Evolutionary conservation across 208 protist species (phyloP), one percentile per base, ranked within the genome.

Genomic region (Leishmania martiniquensis): DNA sequence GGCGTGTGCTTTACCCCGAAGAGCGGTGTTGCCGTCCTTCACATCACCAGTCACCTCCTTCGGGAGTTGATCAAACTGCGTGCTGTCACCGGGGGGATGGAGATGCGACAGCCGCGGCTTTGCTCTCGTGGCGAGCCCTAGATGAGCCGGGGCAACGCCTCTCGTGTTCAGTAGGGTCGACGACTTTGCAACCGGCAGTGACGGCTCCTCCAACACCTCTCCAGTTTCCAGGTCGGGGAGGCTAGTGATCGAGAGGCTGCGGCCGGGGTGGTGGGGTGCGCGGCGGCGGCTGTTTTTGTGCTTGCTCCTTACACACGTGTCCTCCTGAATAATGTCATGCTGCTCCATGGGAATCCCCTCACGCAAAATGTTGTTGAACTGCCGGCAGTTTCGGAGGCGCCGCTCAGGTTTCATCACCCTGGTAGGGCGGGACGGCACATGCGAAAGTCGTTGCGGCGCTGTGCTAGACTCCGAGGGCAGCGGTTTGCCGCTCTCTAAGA

Each of bases 351-450:
- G 83, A 3, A 82, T 25, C 10, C 79, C 75, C 22, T 52, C 75
- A 57, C 84, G 84, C 5, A 79, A 87, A 29, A 84, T 74, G 62
- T 62, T 84, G 67, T 78, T 82, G 45, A 65, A 75, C 3, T 67
- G 75, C 17, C 71, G 81, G 29, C 49, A 52, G 15, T 77, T 72
- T 37, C 78, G 72, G 17, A 71, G 34, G 22, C 75, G 81, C 12
- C 81, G 81, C 29, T 70, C 78, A 49, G 25, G 47, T 20, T 54
- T 70, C 55, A 75, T 77, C 34, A 44, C 34, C 20, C 49, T 34
- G 1, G 42, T 6, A 22, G 73, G 78, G 13, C 72, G 72, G 29
- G 66, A 77, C 34, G 72, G 78, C 39, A 70, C 73, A 25, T 32
- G 65, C 25, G 73, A 62, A 17, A 75, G 45, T 17, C 39, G 32